Evolutionary conservation across 352 stramenopile genomes (phyloP).

Genomic region (Aphanomyces euteiches): DNA sequence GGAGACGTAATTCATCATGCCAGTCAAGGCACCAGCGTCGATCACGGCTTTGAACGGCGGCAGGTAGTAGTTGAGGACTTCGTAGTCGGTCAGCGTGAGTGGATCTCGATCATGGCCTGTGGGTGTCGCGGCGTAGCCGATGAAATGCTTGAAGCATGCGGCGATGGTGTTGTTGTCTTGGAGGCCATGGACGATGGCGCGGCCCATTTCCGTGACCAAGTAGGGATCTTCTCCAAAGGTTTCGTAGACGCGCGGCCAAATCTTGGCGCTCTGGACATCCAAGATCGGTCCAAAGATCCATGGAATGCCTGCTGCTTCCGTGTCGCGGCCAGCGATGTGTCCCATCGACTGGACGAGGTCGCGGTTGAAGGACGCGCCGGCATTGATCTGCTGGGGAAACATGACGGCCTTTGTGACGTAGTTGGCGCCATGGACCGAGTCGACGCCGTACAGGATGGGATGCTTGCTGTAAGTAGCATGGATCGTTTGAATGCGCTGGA

Average conservation of each 20-base stretch:
- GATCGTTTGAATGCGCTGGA: slow-evolving; percentile 54
- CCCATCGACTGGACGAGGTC: slow-evolving; percentile 47
- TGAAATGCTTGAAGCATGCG: slow-evolving; percentile 60
- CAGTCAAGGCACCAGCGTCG: slow-evolving; percentile 31
- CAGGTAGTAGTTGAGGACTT: slow-evolving; percentile 36
- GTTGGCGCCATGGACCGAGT: slow-evolving; percentile 69
- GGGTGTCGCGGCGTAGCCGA: slow-evolving; percentile 37
- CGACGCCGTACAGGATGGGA: slow-evolving; percentile 64
- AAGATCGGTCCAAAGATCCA: slow-evolving; percentile 84
- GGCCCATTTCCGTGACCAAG: slow-evolving; percentile 51
- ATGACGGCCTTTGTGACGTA: slow-evolving; percentile 59
- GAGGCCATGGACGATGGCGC: slow-evolving; percentile 45
- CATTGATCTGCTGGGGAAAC: slow-evolving; percentile 73
- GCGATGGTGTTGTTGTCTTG: slow-evolving; percentile 39
- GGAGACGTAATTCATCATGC: slow-evolving; percentile 35
- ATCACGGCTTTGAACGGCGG: slow-evolving; percentile 32
- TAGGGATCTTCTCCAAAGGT: slow-evolving; percentile 82
- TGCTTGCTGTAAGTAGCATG: slow-evolving; percentile 42
- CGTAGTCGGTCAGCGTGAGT: slow-evolving; percentile 36
- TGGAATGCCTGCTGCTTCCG: slow-evolving; percentile 51
- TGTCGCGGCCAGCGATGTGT: slow-evolving; percentile 55
- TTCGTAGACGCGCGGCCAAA: slow-evolving; percentile 73
- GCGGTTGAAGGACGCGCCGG: slow-evolving; percentile 75
- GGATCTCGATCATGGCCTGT: slow-evolving; percentile 47
- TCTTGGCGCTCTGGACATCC: slow-evolving; percentile 52